Base-by-base conservation (phyloP, 75 land plant species). In the Isoetes taiwanensis region DNA sequence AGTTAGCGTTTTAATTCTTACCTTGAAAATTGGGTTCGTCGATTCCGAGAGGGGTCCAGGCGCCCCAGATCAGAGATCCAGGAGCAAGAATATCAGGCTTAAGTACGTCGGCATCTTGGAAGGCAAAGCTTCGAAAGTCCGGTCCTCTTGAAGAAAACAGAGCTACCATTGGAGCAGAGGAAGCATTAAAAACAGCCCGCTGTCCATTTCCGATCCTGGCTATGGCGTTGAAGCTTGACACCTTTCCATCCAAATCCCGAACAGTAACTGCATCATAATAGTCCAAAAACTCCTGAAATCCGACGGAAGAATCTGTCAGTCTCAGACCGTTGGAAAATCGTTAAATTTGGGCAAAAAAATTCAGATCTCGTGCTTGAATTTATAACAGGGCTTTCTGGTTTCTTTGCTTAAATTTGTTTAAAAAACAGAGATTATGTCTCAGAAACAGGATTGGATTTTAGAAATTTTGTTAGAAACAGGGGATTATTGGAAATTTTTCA, bases 81-180 rank as follows among this genome's bases (percentile, higher is more conserved):
- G 96, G 96, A 0, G 90, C 96, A 35, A 81, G 25, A 54, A 89
- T 58, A 41, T 89, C 84, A 8, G 96, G 96, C 69, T 89, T 89
- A 19, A 89, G 66, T 0, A 89, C 78, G 52, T 89, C 90, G 31
- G 80, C 78, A 25, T 74, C 69, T 5, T 46, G 69, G 39, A 63
- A 64, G 30, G 54, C 54, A 52, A 59, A 64, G 64, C 79, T 68
- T 20, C 57, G 56, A 9, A 76, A 46, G 59, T 79, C 82, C 3
- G 96, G 90, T 25, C 96, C 96, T 48, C 96, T 73, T 4, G 96
- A 81, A 2, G 96, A 89, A 68, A 68, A 89, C 50, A 77, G 67
- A 25, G 80, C 76, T 8, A 89, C 85, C 16, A 48, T 56, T 19
- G 82, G 90, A 5, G 76, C 73, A 34, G 43, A 31, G n/a, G n/a